Evolutionary conservation across 1,139 yeast genomes (phyloP).

Genomic region (Blastobotrys buckinghamii): DNA sequence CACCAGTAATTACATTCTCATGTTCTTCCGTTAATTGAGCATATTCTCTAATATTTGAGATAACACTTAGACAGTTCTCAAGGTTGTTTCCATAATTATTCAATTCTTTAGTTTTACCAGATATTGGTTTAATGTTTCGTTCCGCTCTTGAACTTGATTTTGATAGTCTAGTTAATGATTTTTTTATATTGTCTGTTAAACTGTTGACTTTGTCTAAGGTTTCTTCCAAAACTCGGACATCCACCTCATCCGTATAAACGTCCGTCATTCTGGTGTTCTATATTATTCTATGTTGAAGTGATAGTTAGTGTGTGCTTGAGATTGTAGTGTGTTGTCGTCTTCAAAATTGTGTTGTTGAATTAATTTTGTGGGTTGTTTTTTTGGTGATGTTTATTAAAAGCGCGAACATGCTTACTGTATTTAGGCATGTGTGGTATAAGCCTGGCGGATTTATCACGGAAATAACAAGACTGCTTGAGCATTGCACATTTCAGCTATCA

Average conservation of each 20-base stretch:
- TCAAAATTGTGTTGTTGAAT: too few relatives aligned
- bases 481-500: too few relatives aligned
- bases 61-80: slow-evolving; percentile 53
- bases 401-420: too few relatives aligned
- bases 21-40: slow-evolving; percentile 42
- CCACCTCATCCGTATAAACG: slow-evolving; percentile 74
- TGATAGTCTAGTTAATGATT: slow-evolving; percentile 52
- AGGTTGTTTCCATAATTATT: slow-evolving; percentile 48
- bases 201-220: slow-evolving; percentile 55
- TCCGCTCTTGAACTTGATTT: slow-evolving; percentile 58
- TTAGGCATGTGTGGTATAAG: too few relatives aligned
- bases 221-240: slow-evolving; percentile 74
- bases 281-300: too few relatives aligned
- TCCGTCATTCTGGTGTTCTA: slow-evolving; percentile 8
- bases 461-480: too few relatives aligned
- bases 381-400: too few relatives aligned
- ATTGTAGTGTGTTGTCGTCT: background rate
- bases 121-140: slow-evolving; percentile 61
- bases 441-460: too few relatives aligned
- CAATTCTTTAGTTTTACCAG: slow-evolving; percentile 55
- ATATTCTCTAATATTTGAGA: slow-evolving; percentile 58
- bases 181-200: slow-evolving; percentile 51
- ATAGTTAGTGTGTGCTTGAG: background rate
- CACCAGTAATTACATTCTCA: slow-evolving; percentile 22
- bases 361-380: too few relatives aligned